Evolutionary conservation across 345 rosid genomes (phyloP).

Genomic region (Eucalyptus camaldulensis): DNA sequence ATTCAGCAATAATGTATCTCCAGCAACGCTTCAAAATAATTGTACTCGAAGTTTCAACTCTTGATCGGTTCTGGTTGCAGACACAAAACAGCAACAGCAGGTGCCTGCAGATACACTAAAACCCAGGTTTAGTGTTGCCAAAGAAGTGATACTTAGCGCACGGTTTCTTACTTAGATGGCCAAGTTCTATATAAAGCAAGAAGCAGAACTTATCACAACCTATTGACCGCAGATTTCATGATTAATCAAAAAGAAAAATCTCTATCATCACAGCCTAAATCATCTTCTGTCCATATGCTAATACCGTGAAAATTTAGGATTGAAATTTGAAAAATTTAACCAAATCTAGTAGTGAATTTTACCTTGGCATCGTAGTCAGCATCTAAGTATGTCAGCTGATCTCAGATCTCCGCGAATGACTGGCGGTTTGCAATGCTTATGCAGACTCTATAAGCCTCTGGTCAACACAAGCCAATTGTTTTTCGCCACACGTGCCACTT

Average conservation of each 20-base stretch:
- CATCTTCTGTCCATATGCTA: background rate
- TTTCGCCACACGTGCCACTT: background rate
- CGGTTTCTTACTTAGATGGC: background rate
- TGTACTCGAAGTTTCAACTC: background rate
- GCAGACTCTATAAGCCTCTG: conserved; percentile 89
- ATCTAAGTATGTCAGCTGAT: conserved; percentile 86
- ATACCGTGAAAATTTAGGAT: background rate
- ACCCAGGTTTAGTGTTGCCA: background rate
- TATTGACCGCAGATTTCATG: background rate
- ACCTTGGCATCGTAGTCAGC: conserved; percentile 89
- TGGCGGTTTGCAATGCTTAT: conserved; percentile 73
- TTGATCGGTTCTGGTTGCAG: conserved; percentile 80
- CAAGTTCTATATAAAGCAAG: background rate
- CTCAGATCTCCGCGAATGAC: conserved; percentile 97
- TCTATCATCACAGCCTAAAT: background rate
- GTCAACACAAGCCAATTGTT: conserved; percentile 7
- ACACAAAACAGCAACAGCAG: conserved; percentile 81
- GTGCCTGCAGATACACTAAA: conserved; percentile 30
- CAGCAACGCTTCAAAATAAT: background rate
- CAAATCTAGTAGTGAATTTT: background rate
- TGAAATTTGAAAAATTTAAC: background rate
- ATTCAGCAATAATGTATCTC: background rate
- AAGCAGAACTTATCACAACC: background rate
- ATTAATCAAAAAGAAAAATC: background rate
- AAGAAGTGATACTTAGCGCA: background rate